A percentile compares a stretch with the other conserved stretches of the same genome.
These are phyloP conservation scores for Mucor circinelloides DNA, from an alignment of 371 early-diverging fungal genomes.

Conservation along the genomic window DNA sequence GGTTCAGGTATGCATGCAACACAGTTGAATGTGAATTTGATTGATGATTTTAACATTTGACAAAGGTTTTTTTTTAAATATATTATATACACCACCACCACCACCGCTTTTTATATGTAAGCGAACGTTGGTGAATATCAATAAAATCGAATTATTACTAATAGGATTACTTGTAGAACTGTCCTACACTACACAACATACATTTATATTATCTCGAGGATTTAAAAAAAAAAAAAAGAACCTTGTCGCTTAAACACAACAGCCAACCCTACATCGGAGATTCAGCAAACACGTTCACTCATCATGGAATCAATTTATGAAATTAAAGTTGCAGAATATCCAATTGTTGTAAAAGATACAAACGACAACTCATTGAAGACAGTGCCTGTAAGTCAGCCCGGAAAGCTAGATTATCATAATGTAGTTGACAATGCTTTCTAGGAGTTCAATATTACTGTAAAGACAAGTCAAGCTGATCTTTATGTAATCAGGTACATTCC, in stretches of 20 bases:
- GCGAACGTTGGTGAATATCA: background rate
- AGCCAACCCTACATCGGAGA: constrained; percentile 9
- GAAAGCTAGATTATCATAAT: background rate
- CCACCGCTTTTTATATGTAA: background rate
- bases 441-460: constrained; percentile 57
- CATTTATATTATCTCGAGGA: background rate
- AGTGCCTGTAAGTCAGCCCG: constrained; percentile 18
- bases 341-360: constrained; percentile 27
- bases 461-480: constrained; percentile 47
- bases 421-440: background rate
- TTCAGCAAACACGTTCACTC: constrained; percentile 11
- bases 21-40: background rate
- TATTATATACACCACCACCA: constrained; percentile 7
- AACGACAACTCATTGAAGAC: constrained; percentile 23
- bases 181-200: background rate
- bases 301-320: constrained; percentile 22
- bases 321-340: constrained; percentile 24
- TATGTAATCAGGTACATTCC: constrained; percentile 59
- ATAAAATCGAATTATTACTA: background rate
- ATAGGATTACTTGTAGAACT: background rate
- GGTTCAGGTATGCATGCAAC: background rate
- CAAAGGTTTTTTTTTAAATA: constrained; percentile 6
- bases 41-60: background rate
- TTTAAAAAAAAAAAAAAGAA: constrained; percentile 1
- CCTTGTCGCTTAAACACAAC: background rate